Percentiles rank a stretch among this genome's conserved stretches.
Conservation (phyloP, 139 green algal species). For the Picochlorum sp. region DNA sequence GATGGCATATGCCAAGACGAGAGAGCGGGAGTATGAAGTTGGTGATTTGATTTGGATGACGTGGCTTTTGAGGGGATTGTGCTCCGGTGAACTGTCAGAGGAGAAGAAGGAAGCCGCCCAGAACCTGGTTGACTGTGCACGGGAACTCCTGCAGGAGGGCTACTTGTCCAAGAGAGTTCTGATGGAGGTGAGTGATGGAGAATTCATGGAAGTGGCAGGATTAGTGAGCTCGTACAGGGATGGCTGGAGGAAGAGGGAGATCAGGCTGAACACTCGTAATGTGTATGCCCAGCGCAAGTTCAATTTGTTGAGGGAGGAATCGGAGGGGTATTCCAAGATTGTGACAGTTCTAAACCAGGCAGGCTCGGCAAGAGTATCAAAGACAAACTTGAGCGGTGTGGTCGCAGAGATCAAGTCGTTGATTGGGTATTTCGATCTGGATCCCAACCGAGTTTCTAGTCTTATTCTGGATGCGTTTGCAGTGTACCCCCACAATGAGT, state of each 20-base stretch:
- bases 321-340: conserved; percentile 85
- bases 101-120: neutral
- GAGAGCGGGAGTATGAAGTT: neutral
- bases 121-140: neutral
- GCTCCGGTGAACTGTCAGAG: neutral
- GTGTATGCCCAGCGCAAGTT: conserved; percentile 75
- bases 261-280: conserved; percentile 50
- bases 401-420: conserved; percentile 52
- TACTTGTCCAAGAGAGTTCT: conserved; percentile 28
- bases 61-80: neutral
- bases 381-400: neutral
- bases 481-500: conserved; percentile 27
- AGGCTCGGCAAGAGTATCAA: conserved; percentile 12
- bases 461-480: conserved; percentile 62
- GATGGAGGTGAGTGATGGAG: conserved; percentile 31
- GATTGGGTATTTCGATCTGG: conserved; percentile 84
- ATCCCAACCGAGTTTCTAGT: conserved; percentile 80
- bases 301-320: conserved; percentile 86
- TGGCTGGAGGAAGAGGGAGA: conserved; percentile 34
- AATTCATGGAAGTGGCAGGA: conserved; percentile 37
- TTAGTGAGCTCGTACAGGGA: conserved; percentile 26
- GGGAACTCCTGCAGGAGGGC: neutral
- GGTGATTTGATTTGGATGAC: neutral
- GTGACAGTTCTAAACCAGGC: conserved; percentile 42
- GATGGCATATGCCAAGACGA: too few species aligned